A percentile compares a stretch with the other conserved stretches of the same genome.
phyloP scores from a whole-genome alignment of 257 asterid genomes.

The Buddleja alternifolia region DNA sequence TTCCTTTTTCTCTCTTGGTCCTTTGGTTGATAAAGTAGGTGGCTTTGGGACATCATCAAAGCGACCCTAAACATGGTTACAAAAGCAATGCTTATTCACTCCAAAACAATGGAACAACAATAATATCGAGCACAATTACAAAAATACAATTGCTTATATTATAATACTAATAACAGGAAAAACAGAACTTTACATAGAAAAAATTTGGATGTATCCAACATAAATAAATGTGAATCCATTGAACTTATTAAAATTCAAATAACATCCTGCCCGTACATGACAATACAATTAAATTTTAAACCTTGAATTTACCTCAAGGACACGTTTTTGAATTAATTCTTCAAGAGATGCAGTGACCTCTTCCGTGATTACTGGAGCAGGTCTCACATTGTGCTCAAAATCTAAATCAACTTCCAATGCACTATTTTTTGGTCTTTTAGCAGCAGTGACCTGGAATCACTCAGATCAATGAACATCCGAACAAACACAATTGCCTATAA shows the following conservation, averaged over 20 bases:
- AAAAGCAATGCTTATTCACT: conserved; percentile 12
- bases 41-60: conserved; percentile 87
- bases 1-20: conserved; percentile 72
- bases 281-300: no score
- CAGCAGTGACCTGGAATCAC: conserved; percentile 77
- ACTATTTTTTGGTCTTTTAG: conserved; percentile 88
- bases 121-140: conserved; percentile 17
- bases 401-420: conserved; percentile 91
- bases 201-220: background rate
- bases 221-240: background rate
- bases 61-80: conserved; percentile 58
- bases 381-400: conserved; percentile 92
- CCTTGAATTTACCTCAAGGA: conserved; percentile 63
- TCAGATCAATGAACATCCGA: conserved; percentile 24
- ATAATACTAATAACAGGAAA: background rate
- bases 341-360: conserved; percentile 84
- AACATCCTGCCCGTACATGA: no score
- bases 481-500: conserved; percentile 19
- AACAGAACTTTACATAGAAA: background rate
- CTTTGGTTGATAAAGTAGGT: conserved; percentile 56
- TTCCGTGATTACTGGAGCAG: conserved; percentile 87
- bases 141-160: background rate
- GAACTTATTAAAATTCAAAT: background rate
- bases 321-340: conserved; percentile 79
- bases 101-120: conserved; percentile 6